Evolutionary conservation across 1,284 basidiomycete genomes (phyloP).

Genomic region (Omphalotus olearius): DNA sequence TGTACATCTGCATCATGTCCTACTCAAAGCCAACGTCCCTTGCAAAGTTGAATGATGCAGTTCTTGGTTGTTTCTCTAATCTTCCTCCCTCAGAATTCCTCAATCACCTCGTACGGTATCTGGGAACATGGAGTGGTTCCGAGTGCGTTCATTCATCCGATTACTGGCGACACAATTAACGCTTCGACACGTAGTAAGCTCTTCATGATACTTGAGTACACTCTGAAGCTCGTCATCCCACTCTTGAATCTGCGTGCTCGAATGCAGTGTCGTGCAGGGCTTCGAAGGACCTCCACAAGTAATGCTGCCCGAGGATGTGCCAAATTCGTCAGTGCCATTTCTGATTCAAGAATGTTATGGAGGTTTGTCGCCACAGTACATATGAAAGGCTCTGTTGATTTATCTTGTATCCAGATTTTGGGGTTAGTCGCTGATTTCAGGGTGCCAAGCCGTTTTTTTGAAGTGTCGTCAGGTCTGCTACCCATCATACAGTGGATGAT

Average conservation of each 20-base stretch:
- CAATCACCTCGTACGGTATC: conserved; percentile 66
- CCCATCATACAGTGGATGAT: conserved; percentile 79
- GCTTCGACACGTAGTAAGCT: conserved; percentile 50
- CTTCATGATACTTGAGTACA: conserved; percentile 71
- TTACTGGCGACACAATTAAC: conserved; percentile 5
- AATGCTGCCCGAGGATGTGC: conserved; percentile 44
- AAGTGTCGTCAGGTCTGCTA: conserved; percentile 49
- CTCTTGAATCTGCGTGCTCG: conserved; percentile 62
- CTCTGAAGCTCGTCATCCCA: conserved; percentile 63
- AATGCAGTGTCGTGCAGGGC: conserved; percentile 58
- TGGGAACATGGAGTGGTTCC: conserved; percentile 79
- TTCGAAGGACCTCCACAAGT: conserved; percentile 49
- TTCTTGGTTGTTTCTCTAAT: conserved; percentile 57
- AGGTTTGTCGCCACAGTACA: conserved; percentile 15
- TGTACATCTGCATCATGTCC: conserved; percentile 29
- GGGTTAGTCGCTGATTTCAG: conserved; percentile 38
- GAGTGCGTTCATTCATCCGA: conserved; percentile 51
- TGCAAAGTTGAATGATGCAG: conserved; percentile 50
- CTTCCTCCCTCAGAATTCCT: conserved; percentile 58
- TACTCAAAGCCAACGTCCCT: conserved; percentile 31
- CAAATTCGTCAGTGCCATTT: conserved; percentile 52
- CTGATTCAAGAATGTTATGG: conserved; percentile 69
- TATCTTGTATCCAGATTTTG: conserved; percentile 43
- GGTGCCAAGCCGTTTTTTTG: not conserved
- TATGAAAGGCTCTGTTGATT: not conserved